Evolutionary conservation across 768 basidiomycete species (phyloP), one percentile per base, ranked within the genome.

Genomic region (Austroboletus eburneus): DNA sequence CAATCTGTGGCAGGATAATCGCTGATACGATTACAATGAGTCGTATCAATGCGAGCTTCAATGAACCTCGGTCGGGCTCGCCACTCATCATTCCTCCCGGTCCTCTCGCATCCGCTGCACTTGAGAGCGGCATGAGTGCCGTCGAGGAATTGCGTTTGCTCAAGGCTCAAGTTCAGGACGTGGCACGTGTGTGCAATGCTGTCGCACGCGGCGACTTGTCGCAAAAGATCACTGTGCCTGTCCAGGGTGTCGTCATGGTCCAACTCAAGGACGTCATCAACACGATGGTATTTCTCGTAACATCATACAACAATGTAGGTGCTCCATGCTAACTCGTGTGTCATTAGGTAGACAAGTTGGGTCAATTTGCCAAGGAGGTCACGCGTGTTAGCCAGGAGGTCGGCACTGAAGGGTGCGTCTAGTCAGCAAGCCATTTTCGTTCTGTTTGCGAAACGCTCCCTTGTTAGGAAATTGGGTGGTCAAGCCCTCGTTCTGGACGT

Each of bases 281-380:
- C 52, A 76, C 75, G 16, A 83, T 84, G 81, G 75, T 78, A 58
- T 38, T n/a, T n/a, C 33, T 43, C 22, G 37, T n/a, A 39, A 52
- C 3, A 30, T 38, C n/a, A n/a, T 29, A 32, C 49, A 34, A 34
- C 20, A 18, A 30, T 14, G 43, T 45, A 35, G 16, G 33, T 37
- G 32, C 46, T 45, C 23, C 23, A 42, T 50, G 34, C 61, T 56
- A 8, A 58, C 33, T 43, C 42, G 29, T 49, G 18, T 24, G 33
- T 40, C 5, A 27, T 43, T 43, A 77, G 81, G 81, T 82, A 52
- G 81, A 83, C 61, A 76, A 79, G 56, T 73, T 97, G 23, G 82
- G 86, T 46, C 85, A 87, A 58, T 95, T 97, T 66, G 92, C 94
- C 29, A 84, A 85, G 62, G 91, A 93, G 64, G 91, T 93, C 30